Evolutionary conservation across 2,329 filamentous ascomycete genomes (phyloP).

Genomic region (Aspergillus terreus): DNA sequence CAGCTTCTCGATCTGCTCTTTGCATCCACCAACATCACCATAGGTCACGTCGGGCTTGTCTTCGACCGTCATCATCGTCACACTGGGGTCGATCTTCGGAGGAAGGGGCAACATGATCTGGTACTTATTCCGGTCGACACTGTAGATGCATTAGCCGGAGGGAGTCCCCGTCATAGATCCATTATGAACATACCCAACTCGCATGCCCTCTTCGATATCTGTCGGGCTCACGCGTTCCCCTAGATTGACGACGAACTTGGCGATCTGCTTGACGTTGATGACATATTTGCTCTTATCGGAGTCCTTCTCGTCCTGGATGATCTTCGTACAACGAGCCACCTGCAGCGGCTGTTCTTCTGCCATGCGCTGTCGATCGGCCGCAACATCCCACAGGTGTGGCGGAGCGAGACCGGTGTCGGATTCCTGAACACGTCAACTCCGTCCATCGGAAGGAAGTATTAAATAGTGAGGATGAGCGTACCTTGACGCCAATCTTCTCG

Average conservation of each 20-base stretch:
- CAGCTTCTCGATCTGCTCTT: slow-evolving; percentile 99
- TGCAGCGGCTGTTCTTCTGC: slow-evolving; percentile 96
- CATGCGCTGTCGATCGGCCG: slow-evolving; percentile 97
- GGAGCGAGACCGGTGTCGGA: slow-evolving; percentile 97
- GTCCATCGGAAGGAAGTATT: slow-evolving; percentile 5
- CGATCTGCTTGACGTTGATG: slow-evolving; percentile 99
- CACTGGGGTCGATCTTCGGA: slow-evolving; percentile 97
- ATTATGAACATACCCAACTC: slow-evolving; percentile 64
- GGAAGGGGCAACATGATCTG: slow-evolving; percentile 95
- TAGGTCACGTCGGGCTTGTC: slow-evolving; percentile 99
- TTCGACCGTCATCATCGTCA: slow-evolving; percentile 99
- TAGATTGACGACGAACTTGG: slow-evolving; percentile 97
- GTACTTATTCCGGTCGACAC: slow-evolving; percentile 97
- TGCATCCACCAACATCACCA: slow-evolving; percentile 96
- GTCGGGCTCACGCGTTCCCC: slow-evolving; percentile 95
- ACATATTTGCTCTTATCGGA: slow-evolving; percentile 99
- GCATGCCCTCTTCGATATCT: slow-evolving; percentile 99
- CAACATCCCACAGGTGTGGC: slow-evolving; percentile 97
- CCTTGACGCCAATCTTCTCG: slow-evolving; percentile 80
- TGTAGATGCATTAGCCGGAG: slow-evolving; percentile 21
- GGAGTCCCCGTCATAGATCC: neutral
- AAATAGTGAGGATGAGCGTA: slow-evolving; percentile 16
- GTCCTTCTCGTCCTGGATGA: slow-evolving; percentile 95
- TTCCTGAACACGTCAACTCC: slow-evolving; percentile 58
- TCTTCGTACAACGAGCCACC: slow-evolving; percentile 97